A percentile compares a stretch with the other conserved stretches of the same genome.
phyloP scores from a whole-genome alignment of 495 filamentous ascomycete genomes.

The Trypethelium eluteriae region DNA sequence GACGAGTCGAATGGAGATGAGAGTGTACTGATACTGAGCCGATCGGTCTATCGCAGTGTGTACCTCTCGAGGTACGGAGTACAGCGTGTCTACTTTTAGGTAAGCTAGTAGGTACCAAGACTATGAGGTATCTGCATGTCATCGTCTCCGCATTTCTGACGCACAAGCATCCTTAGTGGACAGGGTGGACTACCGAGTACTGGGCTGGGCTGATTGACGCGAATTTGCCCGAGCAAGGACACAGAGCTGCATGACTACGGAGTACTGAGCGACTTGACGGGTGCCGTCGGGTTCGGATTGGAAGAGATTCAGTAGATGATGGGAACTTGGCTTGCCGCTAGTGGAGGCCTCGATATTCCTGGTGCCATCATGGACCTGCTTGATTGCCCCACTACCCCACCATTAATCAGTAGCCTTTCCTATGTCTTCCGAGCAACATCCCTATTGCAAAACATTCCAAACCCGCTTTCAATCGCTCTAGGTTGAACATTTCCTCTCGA shows the following conservation, averaged over 20 bases:
- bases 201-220: not conserved
- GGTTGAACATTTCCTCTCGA: no score
- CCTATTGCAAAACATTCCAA: not conserved
- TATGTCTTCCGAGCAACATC: no score
- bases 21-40: no score
- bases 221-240: not conserved
- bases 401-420: not conserved
- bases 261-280: not conserved
- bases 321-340: not conserved
- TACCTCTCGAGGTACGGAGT: no score
- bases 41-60: no score
- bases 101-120: no score
- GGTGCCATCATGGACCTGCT: not conserved
- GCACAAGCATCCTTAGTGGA: not conserved
- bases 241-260: not conserved
- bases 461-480: not conserved
- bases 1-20: no score
- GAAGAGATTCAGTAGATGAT: not conserved
- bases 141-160: not conserved
- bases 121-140: not conserved
- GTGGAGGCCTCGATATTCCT: not conserved
- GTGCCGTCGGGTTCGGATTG: constrained; percentile 7
- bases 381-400: not conserved
- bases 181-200: not conserved
- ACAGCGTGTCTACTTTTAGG: no score